These are phyloP conservation scores for Pyrus pyrifolia DNA, from an alignment of 306 rosid genomes.

Conservation along the genomic window DNA sequence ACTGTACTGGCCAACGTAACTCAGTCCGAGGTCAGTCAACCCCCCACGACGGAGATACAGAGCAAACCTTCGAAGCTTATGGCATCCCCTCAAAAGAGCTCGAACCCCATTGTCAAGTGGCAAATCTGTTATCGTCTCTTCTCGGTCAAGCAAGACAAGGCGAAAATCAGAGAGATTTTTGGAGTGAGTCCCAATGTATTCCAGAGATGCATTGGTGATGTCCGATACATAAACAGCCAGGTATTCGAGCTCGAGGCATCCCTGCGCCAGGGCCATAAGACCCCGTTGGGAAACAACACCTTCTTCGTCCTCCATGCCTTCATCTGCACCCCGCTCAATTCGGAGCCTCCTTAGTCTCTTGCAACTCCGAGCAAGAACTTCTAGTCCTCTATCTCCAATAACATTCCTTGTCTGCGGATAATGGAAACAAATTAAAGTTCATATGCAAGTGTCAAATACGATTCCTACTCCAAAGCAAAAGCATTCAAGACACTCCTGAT, in stretches of 20 bases:
- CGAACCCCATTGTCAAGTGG: slow-evolving; percentile 95
- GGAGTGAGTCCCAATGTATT: slow-evolving; percentile 59
- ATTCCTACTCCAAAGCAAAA: slow-evolving; percentile 2
- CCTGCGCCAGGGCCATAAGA: slow-evolving; percentile 76
- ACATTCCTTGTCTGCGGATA: slow-evolving; percentile 81
- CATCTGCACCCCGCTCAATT: slow-evolving; percentile 91
- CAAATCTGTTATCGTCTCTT: slow-evolving; percentile 61
- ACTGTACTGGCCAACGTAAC: slow-evolving; percentile 76
- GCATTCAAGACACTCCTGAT: slow-evolving; percentile 2
- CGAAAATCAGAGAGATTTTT: slow-evolving; percentile 87
- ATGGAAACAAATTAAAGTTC: slow-evolving; percentile 9
- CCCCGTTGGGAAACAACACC: slow-evolving; percentile 95
- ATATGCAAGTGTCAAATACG: slow-evolving; percentile 7
- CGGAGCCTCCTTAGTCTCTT: slow-evolving; percentile 75
- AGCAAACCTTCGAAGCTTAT: slow-evolving; percentile 80
- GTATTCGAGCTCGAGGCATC: slow-evolving; percentile 82
- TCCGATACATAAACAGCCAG: slow-evolving; percentile 88
- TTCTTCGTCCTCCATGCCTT: slow-evolving; percentile 82
- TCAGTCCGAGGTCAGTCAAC: slow-evolving; percentile 67
- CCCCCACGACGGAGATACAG: slow-evolving; percentile 83
- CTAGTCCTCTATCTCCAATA: slow-evolving; percentile 93
- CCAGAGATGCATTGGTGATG: slow-evolving; percentile 68
- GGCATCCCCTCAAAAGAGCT: slow-evolving; percentile 74
- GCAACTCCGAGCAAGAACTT: slow-evolving; percentile 72
- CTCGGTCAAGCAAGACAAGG: slow-evolving; percentile 79